Conservation (phyloP, 805 yeast genomes). For the Myxozyma sirexii region DNA sequence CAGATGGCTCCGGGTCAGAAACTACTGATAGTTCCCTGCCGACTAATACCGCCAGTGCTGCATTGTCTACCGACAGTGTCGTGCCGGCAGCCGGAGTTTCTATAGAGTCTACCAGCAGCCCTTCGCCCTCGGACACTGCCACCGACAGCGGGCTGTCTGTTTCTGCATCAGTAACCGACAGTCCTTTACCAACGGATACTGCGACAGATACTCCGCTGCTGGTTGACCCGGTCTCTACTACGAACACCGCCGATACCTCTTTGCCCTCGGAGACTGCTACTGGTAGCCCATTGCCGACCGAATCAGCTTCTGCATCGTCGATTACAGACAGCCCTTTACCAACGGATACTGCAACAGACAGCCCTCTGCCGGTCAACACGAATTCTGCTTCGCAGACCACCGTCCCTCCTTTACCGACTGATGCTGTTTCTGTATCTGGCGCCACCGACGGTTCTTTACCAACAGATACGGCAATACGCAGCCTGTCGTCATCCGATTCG, state of each 20-base stretch:
- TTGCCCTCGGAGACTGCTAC: not conserved
- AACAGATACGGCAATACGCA: not conserved
- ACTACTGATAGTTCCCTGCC: not conserved
- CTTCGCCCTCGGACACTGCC: not conserved
- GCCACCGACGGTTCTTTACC: not conserved
- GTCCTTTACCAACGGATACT: not conserved
- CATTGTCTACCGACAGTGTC: not conserved
- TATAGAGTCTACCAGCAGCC: no score
- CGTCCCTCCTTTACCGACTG: not conserved
- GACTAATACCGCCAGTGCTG: not conserved
- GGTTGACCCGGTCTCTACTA: not conserved
- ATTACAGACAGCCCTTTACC: not conserved
- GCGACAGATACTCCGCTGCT: not conserved
- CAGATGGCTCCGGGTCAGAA: no score
- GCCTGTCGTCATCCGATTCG: not conserved
- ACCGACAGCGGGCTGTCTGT: no score
- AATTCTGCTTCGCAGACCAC: not conserved
- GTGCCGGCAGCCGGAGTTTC: no score
- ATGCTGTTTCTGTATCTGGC: no score
- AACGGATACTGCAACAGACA: not conserved
- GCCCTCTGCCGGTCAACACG: not conserved
- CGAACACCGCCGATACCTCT: not conserved
- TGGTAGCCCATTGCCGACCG: not conserved
- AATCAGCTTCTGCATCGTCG: not conserved
- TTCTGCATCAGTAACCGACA: not conserved